These are phyloP conservation scores for Pseudonitzschia delicatissima DNA, from an alignment of 108 stramenopile species.

Conservation along the genomic window DNA sequence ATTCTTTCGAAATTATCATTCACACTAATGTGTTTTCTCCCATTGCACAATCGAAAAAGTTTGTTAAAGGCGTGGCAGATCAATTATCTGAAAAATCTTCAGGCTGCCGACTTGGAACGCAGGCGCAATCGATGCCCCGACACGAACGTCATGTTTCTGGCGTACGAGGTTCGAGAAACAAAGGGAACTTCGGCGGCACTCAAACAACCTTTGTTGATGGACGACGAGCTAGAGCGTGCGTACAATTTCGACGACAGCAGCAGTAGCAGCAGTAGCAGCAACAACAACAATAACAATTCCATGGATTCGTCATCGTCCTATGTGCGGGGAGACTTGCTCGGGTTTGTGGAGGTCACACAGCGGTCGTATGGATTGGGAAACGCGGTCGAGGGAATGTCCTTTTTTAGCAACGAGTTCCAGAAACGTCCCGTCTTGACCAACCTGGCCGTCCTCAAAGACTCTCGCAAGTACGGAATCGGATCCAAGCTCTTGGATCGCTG, in stretches of 20 bases:
- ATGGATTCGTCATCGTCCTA: slow-evolving; percentile 27
- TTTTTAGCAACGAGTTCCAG: background rate
- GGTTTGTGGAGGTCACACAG: slow-evolving; percentile 71
- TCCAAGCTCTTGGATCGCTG: slow-evolving; percentile 60
- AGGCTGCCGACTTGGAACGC: slow-evolving; percentile 35
- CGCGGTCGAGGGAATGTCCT: slow-evolving; percentile 3
- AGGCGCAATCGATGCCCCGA: slow-evolving; percentile 30
- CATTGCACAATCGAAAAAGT: slow-evolving; percentile 11
- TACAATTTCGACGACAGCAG: slow-evolving; percentile 13
- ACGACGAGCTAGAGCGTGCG: slow-evolving; percentile 29
- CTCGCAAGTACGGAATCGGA: slow-evolving; percentile 67
- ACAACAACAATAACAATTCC: too few species aligned
- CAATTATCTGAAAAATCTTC: slow-evolving; percentile 31
- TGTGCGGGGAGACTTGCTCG: slow-evolving; percentile 64
- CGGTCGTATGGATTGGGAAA: slow-evolving; percentile 63
- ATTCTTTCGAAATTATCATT: too few species aligned
- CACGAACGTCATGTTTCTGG: slow-evolving; percentile 56
- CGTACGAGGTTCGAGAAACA: slow-evolving; percentile 35
- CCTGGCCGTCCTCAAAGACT: slow-evolving; percentile 52
- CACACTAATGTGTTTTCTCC: too few species aligned
- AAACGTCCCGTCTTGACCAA: slow-evolving; percentile 69
- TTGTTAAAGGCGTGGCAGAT: slow-evolving; percentile 41
- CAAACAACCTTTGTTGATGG: slow-evolving; percentile 53
- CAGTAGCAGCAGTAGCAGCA: background rate
- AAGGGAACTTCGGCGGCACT: slow-evolving; percentile 11